A percentile compares a stretch with the other conserved stretches of the same genome.
phyloP scores from a whole-genome alignment of 2,329 filamentous ascomycete species.

The Thielaviopsis ethacetica region DNA sequence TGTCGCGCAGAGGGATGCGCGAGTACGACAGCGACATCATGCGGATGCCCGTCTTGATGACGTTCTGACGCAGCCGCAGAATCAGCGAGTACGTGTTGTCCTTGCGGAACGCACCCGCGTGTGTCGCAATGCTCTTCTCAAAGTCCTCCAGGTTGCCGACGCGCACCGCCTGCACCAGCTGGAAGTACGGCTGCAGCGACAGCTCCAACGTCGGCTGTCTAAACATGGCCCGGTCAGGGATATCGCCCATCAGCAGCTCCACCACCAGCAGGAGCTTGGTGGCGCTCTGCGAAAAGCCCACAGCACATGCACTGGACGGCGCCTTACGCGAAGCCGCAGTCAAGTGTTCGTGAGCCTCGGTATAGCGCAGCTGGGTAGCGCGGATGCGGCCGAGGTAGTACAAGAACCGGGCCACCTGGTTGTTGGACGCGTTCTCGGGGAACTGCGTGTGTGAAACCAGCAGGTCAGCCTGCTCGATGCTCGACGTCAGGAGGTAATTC shows the following conservation, averaged over 20 bases:
- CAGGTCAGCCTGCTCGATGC: constrained; percentile 91
- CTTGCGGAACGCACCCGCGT: constrained; percentile 72
- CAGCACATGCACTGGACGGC: constrained; percentile 72
- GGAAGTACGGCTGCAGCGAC: constrained; percentile 80
- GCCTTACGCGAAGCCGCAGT: constrained; percentile 90
- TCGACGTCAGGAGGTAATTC: constrained; percentile 89
- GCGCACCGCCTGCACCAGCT: constrained; percentile 85
- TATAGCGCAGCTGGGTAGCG: constrained; percentile 91
- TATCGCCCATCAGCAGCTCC: constrained; percentile 95
- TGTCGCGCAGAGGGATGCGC: constrained; percentile 89
- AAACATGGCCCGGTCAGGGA: constrained; percentile 89
- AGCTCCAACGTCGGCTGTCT: constrained; percentile 75
- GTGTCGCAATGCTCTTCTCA: constrained; percentile 65
- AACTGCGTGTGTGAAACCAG: constrained; percentile 93
- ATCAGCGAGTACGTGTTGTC: constrained; percentile 94
- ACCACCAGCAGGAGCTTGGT: constrained; percentile 95
- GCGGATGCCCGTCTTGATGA: constrained; percentile 97
- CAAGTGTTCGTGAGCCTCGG: constrained; percentile 87
- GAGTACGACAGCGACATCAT: constrained; percentile 99
- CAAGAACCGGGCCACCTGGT: constrained; percentile 91
- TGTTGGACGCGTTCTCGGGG: constrained; percentile 85
- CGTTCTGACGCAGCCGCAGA: constrained; percentile 86
- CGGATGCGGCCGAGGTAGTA: constrained; percentile 96
- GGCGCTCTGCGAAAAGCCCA: constrained; percentile 89
- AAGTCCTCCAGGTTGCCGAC: constrained; percentile 95